phyloP scores from a whole-genome alignment of 1,139 yeast species.

The Saccharomycopsis hybrid region DNA sequence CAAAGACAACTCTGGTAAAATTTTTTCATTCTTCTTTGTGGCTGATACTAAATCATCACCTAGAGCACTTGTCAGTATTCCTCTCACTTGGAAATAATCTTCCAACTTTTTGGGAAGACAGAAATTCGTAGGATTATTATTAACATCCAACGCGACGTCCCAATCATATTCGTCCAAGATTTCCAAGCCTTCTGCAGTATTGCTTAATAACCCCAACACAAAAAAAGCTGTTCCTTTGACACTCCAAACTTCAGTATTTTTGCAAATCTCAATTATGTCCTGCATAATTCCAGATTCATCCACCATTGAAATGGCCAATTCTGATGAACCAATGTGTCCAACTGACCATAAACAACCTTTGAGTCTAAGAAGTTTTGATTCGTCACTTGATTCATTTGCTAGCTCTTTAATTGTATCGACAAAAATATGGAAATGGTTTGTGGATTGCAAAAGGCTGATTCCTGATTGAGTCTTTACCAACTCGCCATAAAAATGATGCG shows the following conservation, averaged over 20 bases:
- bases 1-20: no score
- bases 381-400: conserved; percentile 22
- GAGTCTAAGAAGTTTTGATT: conserved; percentile 33
- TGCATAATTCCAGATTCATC: conserved; percentile 55
- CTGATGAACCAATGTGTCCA: conserved; percentile 73
- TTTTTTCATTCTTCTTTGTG: conserved; percentile 2
- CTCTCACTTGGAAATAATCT: conserved; percentile 21
- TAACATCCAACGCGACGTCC: conserved; percentile 52
- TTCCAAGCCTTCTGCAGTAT: conserved; percentile 75
- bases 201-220: conserved; percentile 67
- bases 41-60: conserved; percentile 4
- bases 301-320: conserved; percentile 59
- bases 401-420: conserved; percentile 35
- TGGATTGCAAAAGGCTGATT: conserved; percentile 40
- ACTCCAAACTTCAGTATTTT: conserved; percentile 52
- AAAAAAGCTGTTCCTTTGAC: conserved; percentile 73
- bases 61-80: conserved; percentile 3
- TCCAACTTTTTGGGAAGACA: conserved; percentile 41
- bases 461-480: conserved; percentile 82
- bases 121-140: conserved; percentile 48
- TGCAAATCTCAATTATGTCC: conserved; percentile 48
- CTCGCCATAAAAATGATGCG: conserved; percentile 74
- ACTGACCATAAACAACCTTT: conserved; percentile 84
- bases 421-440: conserved; percentile 43
- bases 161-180: conserved; percentile 79